A percentile compares a stretch with the other conserved stretches of the same genome.
These are phyloP conservation scores for Cryphonectria naterciae DNA, from an alignment of 2,329 filamentous ascomycete species.

Conservation along the genomic window DNA sequence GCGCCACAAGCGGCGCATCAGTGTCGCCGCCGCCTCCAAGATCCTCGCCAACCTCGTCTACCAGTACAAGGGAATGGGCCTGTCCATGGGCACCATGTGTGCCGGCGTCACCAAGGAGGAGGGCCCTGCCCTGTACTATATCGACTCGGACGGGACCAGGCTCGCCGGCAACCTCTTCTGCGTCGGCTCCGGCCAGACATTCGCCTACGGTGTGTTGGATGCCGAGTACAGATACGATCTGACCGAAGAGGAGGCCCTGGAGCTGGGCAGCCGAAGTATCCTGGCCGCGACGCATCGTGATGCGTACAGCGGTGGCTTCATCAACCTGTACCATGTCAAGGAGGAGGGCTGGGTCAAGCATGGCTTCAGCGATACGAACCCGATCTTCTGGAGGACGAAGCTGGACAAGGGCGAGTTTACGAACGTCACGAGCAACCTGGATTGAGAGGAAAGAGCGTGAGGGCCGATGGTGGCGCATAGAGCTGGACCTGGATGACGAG, in stretches of 20 bases:
- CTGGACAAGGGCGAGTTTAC: conserved; percentile 97
- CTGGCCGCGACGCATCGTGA: conserved; percentile 95
- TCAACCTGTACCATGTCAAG: conserved; percentile 99
- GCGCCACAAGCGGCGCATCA: conserved; percentile 98
- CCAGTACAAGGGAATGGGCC: conserved; percentile 97
- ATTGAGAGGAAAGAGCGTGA: conserved; percentile 43
- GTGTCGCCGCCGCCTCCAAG: conserved; percentile 94
- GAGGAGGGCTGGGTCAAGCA: conserved; percentile 99
- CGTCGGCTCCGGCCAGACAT: conserved; percentile 96
- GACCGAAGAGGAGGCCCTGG: conserved; percentile 83
- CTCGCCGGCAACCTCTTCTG: conserved; percentile 96
- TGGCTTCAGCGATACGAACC: conserved; percentile 97
- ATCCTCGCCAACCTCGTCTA: conserved; percentile 98
- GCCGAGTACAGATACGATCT: conserved; percentile 93
- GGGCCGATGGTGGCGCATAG: neutral
- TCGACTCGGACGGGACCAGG: conserved; percentile 94
- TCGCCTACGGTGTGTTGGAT: conserved; percentile 97
- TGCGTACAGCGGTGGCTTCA: conserved; percentile 97
- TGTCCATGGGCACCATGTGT: conserved; percentile 99
- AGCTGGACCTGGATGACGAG: conserved; percentile 5
- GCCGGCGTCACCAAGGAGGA: conserved; percentile 94
- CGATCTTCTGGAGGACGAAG: conserved; percentile 99
- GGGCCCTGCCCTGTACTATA: conserved; percentile 97
- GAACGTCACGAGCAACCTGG: conserved; percentile 82
- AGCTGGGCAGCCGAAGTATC: conserved; percentile 89